Percentiles rank a stretch among this genome's conserved stretches.
Conservation (phyloP, 306 rosid genomes). For the Prunus padus region DNA sequence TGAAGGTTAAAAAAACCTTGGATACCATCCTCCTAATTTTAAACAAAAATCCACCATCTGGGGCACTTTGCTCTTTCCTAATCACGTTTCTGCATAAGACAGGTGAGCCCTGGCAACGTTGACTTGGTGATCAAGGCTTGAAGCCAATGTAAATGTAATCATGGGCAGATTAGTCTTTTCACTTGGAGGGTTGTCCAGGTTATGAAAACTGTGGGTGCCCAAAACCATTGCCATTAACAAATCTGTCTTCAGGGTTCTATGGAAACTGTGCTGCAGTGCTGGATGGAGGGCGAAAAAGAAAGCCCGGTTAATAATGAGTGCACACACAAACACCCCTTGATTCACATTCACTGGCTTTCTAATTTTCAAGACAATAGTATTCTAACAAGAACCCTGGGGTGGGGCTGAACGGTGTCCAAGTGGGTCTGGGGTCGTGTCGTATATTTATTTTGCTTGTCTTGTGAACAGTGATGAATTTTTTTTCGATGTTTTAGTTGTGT, state of each 20-base stretch:
- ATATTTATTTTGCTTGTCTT: slow-evolving; percentile 4
- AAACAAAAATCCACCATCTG: slow-evolving; percentile 18
- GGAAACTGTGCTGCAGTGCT: slow-evolving; percentile 19
- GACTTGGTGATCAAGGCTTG: background rate
- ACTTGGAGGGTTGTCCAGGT: background rate
- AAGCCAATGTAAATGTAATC: background rate
- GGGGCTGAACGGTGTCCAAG: slow-evolving; percentile 14
- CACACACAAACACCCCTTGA: slow-evolving; percentile 22
- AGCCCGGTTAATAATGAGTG: slow-evolving; percentile 12
- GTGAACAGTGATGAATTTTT: slow-evolving; percentile 11
- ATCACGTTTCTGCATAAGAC: background rate
- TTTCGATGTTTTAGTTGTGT: no score
- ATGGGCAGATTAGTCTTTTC: slow-evolving; percentile 3
- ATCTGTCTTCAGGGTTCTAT: slow-evolving; percentile 3
- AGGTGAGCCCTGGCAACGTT: background rate
- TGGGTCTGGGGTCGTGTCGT: background rate
- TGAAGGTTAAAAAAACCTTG: slow-evolving; percentile 54
- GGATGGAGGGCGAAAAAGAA: background rate
- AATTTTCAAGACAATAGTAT: slow-evolving; percentile 9
- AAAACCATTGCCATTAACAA: background rate
- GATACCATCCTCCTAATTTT: slow-evolving; percentile 53
- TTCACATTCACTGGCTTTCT: slow-evolving; percentile 31
- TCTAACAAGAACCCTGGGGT: background rate
- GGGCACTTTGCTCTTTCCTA: slow-evolving; percentile 7
- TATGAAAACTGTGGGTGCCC: background rate